Evolutionary conservation across 495 filamentous ascomycete species (phyloP).

Genomic region (Neurospora sp.): DNA sequence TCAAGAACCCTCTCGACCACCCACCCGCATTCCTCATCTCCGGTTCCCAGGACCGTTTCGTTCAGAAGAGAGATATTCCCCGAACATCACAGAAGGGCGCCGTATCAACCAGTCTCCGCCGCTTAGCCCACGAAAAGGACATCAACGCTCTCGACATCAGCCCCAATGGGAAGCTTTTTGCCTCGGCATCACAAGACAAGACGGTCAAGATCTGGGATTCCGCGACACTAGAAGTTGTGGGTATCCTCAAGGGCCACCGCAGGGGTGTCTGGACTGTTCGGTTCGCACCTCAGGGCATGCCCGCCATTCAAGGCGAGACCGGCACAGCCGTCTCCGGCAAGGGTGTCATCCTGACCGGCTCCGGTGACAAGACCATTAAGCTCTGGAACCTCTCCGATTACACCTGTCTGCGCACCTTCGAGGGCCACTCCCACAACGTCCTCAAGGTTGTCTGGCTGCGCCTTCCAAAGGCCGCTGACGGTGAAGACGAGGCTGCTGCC

Average conservation of each 20-base stretch:
- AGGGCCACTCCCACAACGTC: constrained; percentile 92
- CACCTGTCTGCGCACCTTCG: constrained; percentile 84
- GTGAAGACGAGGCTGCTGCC: constrained; percentile 23
- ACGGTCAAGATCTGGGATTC: constrained; percentile 94
- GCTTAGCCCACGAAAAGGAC: constrained; percentile 96
- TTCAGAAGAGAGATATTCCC: constrained; percentile 80
- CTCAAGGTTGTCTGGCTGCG: constrained; percentile 89
- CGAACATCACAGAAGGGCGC: constrained; percentile 30
- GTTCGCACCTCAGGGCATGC: constrained; percentile 71
- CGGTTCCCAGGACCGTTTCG: constrained; percentile 86
- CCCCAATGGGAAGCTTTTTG: constrained; percentile 60
- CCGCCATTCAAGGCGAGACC: constrained; percentile 58
- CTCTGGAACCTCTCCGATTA: constrained; percentile 93
- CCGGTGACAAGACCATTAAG: constrained; percentile 91
- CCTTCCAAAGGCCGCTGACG: constrained; percentile 28
- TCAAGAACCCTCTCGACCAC: constrained; percentile 57
- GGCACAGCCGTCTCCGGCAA: constrained; percentile 50
- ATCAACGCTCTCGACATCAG: constrained; percentile 90
- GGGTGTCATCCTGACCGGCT: constrained; percentile 75
- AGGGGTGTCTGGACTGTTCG: constrained; percentile 91
- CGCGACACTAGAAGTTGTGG: constrained; percentile 77
- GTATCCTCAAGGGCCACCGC: constrained; percentile 82
- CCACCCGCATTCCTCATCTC: constrained; percentile 79
- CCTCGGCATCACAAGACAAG: constrained; percentile 90
- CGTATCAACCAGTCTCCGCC: constrained; percentile 57